phyloP scores from a whole-genome alignment of 2,329 filamentous ascomycete genomes.

The Cladophialophora carrionii region DNA sequence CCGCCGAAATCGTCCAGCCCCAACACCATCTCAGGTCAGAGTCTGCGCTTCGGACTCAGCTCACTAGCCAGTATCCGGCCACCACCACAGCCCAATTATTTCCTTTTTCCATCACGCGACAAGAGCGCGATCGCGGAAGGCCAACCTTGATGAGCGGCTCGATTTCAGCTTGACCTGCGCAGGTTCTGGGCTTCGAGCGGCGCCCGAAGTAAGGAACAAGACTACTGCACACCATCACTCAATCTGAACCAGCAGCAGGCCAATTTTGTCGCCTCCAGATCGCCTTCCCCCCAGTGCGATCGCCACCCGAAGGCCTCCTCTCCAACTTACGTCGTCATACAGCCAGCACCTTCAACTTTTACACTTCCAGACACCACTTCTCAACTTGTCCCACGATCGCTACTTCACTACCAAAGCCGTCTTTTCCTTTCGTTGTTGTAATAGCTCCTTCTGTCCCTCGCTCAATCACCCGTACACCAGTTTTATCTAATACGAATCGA shows the following conservation, averaged over 20 bases:
- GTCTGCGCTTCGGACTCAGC: slow-evolving; percentile 11
- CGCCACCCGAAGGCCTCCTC: slow-evolving; percentile 30
- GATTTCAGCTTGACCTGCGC: slow-evolving; percentile 3
- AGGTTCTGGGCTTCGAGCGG: slow-evolving; percentile 9
- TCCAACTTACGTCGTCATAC: slow-evolving; percentile 32
- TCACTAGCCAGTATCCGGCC: slow-evolving; percentile 11
- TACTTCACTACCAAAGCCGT: slow-evolving; percentile 23
- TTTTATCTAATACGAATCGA: slow-evolving; percentile 8
- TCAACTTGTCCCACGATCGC: slow-evolving; percentile 26
- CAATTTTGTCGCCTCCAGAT: slow-evolving; percentile 3
- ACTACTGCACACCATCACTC: slow-evolving; percentile 17
- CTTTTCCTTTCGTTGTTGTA: slow-evolving; percentile 31
- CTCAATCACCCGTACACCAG: slow-evolving; percentile 20
- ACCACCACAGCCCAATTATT: slow-evolving; percentile 10
- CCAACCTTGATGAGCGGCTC: not conserved
- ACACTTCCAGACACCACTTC: slow-evolving; percentile 24
- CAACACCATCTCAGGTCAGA: slow-evolving; percentile 6
- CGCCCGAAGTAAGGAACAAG: slow-evolving; percentile 10
- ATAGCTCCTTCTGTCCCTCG: slow-evolving; percentile 32
- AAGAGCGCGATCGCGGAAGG: slow-evolving; percentile 4
- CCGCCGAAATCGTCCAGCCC: slow-evolving; percentile 9
- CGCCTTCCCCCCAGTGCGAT: slow-evolving; percentile 20
- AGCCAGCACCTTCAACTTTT: slow-evolving; percentile 15
- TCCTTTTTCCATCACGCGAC: slow-evolving; percentile 14
- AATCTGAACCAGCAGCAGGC: not conserved